Base-by-base conservation (phyloP, 2,329 filamentous ascomycete species). In the Escovopsis sp. region DNA sequence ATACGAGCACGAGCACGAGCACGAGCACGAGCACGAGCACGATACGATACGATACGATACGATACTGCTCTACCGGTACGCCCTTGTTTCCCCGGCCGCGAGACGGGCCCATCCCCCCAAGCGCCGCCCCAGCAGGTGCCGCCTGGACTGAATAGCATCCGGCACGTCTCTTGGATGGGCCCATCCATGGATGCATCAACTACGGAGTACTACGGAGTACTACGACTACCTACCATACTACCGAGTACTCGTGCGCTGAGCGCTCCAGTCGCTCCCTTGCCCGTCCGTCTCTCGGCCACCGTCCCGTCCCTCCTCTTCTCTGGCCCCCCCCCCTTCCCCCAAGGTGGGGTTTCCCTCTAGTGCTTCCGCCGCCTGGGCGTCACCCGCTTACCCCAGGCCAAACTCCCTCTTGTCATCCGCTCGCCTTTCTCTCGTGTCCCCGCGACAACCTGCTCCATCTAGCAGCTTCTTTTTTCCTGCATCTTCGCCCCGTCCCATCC, bases 291-390 rank as follows among this genome's bases (percentile, higher is more conserved):
- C 53, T 57, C 53, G 49, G 48, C 55, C 55, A 48, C 53, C 56
- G 56, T 57, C 52, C 55, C 50, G 51, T 53, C 49, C 52, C 48
- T 15, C 15, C 15, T 15, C 15, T 15, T 15, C 15, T 15, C 15
- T 15, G 15, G 2, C 15, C 15, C 15, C 15, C 18, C 36, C 15
- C 15, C 15, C n/a, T n/a, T n/a, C n/a, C n/a, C n/a, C n/a, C n/a
- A n/a, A 54, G 50, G 55, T 59, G 54, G 55, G 55, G 53, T 43
- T 46, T 30, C 9, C 49, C 41, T 41, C 50, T 56, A 51, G 50
- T 52, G 50, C 56, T 49, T 53, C 53, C 40, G 38, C 40, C 39
- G 44, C 45, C 41, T 38, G 44, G 41, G 41, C 44, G 38, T 47
- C 45, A 42, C 42, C 39, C 42, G 37, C 40, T 38, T 41, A 33